phyloP scores from a whole-genome alignment of 345 rosid species.

The Salix udensis region DNA sequence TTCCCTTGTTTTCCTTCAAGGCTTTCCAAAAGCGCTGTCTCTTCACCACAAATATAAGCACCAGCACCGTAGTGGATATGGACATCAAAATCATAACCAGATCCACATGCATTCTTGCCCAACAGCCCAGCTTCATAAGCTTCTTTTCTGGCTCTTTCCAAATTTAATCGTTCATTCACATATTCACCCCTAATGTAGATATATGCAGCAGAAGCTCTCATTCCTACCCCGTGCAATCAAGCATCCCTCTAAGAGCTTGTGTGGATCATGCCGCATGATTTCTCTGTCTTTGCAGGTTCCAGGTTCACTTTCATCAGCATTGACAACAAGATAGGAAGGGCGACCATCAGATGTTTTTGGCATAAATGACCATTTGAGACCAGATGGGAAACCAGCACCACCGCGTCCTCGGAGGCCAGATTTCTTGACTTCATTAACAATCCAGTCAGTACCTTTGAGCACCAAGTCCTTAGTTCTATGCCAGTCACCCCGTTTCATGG shows the following conservation, averaged over 20 bases:
- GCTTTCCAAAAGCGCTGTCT: constrained; percentile 94
- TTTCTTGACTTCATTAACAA: constrained; percentile 83
- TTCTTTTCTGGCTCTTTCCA: constrained; percentile 84
- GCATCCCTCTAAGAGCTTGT: constrained; percentile 93
- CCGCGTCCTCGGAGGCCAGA: constrained; percentile 98
- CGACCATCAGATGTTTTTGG: constrained; percentile 97
- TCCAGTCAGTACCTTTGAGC: constrained; percentile 96
- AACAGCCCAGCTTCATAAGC: constrained; percentile 86
- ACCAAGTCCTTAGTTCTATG: constrained; percentile 93
- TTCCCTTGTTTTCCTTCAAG: constrained; percentile 98
- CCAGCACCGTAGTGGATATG: constrained; percentile 97
- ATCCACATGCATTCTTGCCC: constrained; percentile 96
- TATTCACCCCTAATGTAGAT: constrained; percentile 96
- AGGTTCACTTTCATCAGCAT: constrained; percentile 99
- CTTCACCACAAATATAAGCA: constrained; percentile 98
- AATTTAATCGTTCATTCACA: constrained; percentile 77
- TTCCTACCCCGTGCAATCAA: constrained; percentile 97
- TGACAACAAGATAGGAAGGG: constrained; percentile 94
- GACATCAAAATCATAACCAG: constrained; percentile 95
- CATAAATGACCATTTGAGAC: constrained; percentile 99
- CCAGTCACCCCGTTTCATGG: constrained; percentile 97
- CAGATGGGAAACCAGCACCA: constrained; percentile 98
- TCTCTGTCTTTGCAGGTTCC: constrained; percentile 99
- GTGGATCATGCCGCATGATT: constrained; percentile 97
- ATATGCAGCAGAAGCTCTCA: constrained; percentile 96